These are phyloP conservation scores for Eucalyptus lansdowneana DNA, from an alignment of 345 rosid genomes.

Conservation along the genomic window DNA sequence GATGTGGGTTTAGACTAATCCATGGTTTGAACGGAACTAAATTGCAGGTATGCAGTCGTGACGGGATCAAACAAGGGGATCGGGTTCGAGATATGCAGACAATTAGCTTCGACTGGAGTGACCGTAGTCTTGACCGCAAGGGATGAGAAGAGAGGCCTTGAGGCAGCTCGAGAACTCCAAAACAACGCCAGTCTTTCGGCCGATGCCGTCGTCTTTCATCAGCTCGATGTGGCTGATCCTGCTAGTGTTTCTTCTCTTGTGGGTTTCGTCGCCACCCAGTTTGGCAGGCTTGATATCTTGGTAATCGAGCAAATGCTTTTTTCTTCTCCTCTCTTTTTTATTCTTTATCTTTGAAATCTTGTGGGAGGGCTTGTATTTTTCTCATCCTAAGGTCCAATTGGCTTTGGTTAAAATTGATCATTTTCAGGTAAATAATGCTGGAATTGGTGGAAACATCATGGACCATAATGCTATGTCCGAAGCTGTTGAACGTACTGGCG, in stretches of 20 bases:
- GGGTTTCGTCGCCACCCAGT: background rate
- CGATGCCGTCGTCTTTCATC: conserved; percentile 2
- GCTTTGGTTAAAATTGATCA: background rate
- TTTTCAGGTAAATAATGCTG: conserved; percentile 41
- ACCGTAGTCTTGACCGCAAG: background rate
- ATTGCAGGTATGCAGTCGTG: background rate
- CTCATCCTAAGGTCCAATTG: background rate
- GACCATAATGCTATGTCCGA: background rate
- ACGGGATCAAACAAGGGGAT: conserved; percentile 1
- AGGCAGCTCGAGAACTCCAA: conserved; percentile 1
- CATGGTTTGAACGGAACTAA: background rate
- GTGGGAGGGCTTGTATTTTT: background rate
- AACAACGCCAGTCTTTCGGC: background rate
- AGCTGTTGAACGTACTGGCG: background rate
- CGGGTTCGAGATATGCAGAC: background rate
- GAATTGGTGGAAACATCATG: background rate
- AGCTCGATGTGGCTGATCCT: conserved; percentile 4
- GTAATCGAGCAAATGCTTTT: background rate
- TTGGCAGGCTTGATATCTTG: conserved; percentile 12
- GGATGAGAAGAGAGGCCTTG: conserved; percentile 8
- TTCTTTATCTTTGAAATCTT: background rate
- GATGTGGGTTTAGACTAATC: background rate
- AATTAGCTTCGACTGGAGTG: conserved; percentile 3
- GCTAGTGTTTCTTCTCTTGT: conserved; percentile 1
- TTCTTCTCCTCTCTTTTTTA: background rate